Base-by-base conservation (phyloP, 2,329 filamentous ascomycete species). In the Alternaria sp. region DNA sequence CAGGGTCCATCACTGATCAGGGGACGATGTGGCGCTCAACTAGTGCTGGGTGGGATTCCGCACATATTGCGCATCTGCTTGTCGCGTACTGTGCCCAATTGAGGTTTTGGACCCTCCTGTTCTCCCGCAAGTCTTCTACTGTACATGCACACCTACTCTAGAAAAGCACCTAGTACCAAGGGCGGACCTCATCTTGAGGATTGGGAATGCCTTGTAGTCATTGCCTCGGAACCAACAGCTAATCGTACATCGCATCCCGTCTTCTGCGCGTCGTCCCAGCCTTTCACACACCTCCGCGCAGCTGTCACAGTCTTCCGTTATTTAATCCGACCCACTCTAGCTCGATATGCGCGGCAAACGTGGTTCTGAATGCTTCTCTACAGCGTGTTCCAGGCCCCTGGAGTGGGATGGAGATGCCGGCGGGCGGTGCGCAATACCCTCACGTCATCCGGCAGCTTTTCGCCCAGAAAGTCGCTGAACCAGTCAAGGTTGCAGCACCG, bases 351-450 rank as follows among this genome's bases (percentile, higher is more conserved):
- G 64, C 66, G 54, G 59, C 46, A 63, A 87, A 88, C 51, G 82
- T 81, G 62, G 88, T 85, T 61, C 91, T 91, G 89, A 88, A 89
- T 73, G 90, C 87, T 65, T 82, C 95, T 67, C 82, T 89, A 86
- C 92, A 72, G 85, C 89, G 68, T 87, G 43, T 57, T 64, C 55
- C 62, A 59, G 65, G 51, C 58, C 62, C 55, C 44, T 59, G 53
- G 55, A 63, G 49, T 58, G 60, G 61, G 53, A 59, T 54, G 46
- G 54, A 61, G 58, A 55, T 60, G 64, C 63, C 59, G 66, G 56
- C 54, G 59, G 49, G 61, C 36, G 39, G 51, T 59, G 59, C 60
- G 47, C 59, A 57, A 52, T 59, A 44, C 57, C 62, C 63, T 68
- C 64, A 70, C 69, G 67, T 70, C 69, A 71, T 69, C 55, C 61